Evolutionary conservation across 129 eudicot genomes (phyloP), one percentile per base, ranked within the genome.

Genomic region (Calendula officinalis): DNA sequence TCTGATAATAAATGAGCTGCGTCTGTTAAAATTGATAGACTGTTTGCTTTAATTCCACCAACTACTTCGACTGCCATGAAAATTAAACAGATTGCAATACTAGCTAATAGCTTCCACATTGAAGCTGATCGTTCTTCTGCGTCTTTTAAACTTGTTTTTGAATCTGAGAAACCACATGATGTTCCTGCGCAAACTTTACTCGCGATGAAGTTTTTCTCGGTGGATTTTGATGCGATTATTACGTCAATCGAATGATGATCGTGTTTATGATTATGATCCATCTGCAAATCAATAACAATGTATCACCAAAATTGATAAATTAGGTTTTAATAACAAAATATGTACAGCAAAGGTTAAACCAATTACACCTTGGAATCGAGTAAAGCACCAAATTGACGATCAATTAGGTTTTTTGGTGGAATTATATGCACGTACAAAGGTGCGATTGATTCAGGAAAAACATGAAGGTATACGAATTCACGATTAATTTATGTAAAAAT

Each of bases 1-100:
- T 82, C 88, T 0, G 81, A 82, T 3, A 82, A 56, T 35, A 82
- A 64, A 71, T 82, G 88, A n/a, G 88, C 81, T 1, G 84, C 88
- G 40, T 82, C 88, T 1, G 88, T 82, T 40, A 82, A 56, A 59
- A 82, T 82, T 5, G 87, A 78, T 4, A 78, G 79, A 58, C 84
- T 82, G 72, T 78, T 82, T 44, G 84, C 87, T 71, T 75, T 67
- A 7, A 78, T 71, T 4, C 87, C 87, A n/a, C 87, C 84, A 10
- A 67, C 67, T 4, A 82, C 84, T 62, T 82, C 84, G 8, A 78
- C 66, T 5, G 70, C 71, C 87, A 78, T 78, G 69, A 82, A 82
- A 9, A 82, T 7, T 44, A 75, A 70, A 68, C 87, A 78, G 2
- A 78, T 60, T 7, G 64, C 68, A 36, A 78, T 81, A 5, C 84